A percentile compares a stretch with the other conserved stretches of the same genome.
Conservation (phyloP, 176 grass and related monocot species). For the Oryza officinalis region DNA sequence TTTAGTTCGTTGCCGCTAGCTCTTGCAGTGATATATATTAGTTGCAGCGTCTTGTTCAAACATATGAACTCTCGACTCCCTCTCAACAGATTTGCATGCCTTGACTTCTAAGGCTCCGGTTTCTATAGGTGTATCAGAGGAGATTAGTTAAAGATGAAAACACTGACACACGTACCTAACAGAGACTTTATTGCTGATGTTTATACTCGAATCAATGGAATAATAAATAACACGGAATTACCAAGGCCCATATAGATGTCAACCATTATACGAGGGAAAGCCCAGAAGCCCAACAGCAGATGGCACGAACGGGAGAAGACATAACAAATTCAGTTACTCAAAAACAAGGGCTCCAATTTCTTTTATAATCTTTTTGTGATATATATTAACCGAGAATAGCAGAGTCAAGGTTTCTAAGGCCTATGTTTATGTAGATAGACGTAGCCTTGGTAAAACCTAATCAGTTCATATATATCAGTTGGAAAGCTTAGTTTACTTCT, state of each 20-base stretch:
- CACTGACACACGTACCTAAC: background rate
- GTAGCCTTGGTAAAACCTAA: background rate
- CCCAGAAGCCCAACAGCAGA: background rate
- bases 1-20: background rate
- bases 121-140: background rate
- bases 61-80: background rate
- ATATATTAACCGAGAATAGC: no score
- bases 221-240: background rate
- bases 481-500: no score
- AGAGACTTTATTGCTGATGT: background rate
- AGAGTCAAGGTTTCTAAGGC: background rate
- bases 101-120: slow-evolving; percentile 35
- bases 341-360: background rate
- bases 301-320: background rate
- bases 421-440: background rate
- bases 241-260: background rate
- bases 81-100: background rate
- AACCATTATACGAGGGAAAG: background rate
- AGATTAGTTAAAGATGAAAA: background rate
- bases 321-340: background rate
- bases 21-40: slow-evolving; percentile 13
- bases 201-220: background rate
- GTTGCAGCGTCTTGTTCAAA: slow-evolving; percentile 38
- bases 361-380: background rate
- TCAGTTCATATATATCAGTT: background rate